Percentiles rank a stretch among this genome's conserved stretches.
These are phyloP conservation scores for Chrysoporthe cubensis DNA, from an alignment of 2,329 filamentous ascomycete species.

Conservation along the genomic window DNA sequence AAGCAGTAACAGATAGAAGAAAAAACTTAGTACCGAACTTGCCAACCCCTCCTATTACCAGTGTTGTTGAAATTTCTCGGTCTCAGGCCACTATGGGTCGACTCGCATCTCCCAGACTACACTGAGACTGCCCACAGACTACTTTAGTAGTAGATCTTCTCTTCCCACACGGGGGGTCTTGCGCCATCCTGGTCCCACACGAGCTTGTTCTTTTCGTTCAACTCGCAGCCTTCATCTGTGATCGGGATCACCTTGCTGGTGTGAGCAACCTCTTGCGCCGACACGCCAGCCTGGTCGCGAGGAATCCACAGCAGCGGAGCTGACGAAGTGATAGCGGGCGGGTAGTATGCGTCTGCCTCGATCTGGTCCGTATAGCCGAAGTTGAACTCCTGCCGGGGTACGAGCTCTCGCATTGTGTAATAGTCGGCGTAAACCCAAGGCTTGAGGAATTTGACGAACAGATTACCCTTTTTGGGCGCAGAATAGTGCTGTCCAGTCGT, in stretches of 20 bases:
- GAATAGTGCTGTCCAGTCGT: constrained; percentile 18
- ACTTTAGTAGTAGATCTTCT: constrained; percentile 41
- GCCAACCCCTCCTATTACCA: not conserved
- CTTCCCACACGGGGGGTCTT: constrained; percentile 42
- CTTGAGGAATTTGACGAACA: constrained; percentile 72
- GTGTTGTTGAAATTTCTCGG: not conserved
- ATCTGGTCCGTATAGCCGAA: constrained; percentile 65
- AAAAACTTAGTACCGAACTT: not conserved
- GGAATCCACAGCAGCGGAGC: constrained; percentile 84
- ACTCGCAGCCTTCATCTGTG: constrained; percentile 74
- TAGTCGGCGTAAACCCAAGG: constrained; percentile 81
- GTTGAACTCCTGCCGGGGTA: constrained; percentile 60
- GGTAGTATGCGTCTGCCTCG: constrained; percentile 72
- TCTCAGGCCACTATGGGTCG: not conserved
- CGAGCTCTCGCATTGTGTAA: constrained; percentile 67
- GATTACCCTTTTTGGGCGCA: constrained; percentile 54
- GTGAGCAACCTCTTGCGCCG: constrained; percentile 75
- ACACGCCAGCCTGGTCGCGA: constrained; percentile 73
- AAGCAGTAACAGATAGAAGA: not conserved
- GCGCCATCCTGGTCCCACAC: constrained; percentile 41
- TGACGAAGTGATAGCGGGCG: constrained; percentile 67
- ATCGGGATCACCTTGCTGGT: constrained; percentile 74
- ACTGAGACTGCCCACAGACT: not conserved
- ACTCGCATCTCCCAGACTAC: not conserved
- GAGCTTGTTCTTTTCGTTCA: constrained; percentile 68